Evolutionary conservation across 169 alveolate genomes (phyloP), one percentile per base, ranked within the genome.

Genomic region (Plasmodium inui): DNA sequence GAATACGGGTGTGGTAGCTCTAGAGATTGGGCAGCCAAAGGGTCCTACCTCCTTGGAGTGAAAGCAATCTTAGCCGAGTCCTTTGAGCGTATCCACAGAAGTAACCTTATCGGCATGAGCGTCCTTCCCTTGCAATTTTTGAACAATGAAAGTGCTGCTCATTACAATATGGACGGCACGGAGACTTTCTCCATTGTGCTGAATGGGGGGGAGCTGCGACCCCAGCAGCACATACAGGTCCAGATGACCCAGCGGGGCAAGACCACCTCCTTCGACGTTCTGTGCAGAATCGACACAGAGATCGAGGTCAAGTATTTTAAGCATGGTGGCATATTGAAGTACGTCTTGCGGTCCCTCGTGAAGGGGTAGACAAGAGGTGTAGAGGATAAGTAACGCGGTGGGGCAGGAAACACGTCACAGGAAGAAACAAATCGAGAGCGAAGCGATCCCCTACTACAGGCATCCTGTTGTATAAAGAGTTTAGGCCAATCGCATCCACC

Each of bases 1-100:
- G 99, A 98, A 90, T 99, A 99, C 89, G 99, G 99, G 28, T 95
- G 98, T 74, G 99, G 99, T 37, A 96, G 98, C 89, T 97, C 99
- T 32, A 97, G 99, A 81, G 99, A 99, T 96, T 99, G 99, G 99
- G 99, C 99, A 26, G 99, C 99, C 32, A 98, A 99, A 97, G 99
- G 99, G 28, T 98, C 99, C 10, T 96, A 96, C 79, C 97, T 98
- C 46, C 96, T 97, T 89, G 99, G 99, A 30, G 98, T 98, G 34
- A 97, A 97, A 90, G 99, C 99, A 46, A 99, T 99, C 57, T 92
- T 99, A 61, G 99, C 99, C 6, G 98, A 98, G 96, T 95, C 98
- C 79, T 99, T 93, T 95, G 99, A 99, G 93, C 98, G 99, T 94
- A 99, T 99, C 89, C 99, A 99, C 97, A 97, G 99, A 94, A 96